Conservation (phyloP, 768 basidiomycete genomes). For the Heimioporus sp. region DNA sequence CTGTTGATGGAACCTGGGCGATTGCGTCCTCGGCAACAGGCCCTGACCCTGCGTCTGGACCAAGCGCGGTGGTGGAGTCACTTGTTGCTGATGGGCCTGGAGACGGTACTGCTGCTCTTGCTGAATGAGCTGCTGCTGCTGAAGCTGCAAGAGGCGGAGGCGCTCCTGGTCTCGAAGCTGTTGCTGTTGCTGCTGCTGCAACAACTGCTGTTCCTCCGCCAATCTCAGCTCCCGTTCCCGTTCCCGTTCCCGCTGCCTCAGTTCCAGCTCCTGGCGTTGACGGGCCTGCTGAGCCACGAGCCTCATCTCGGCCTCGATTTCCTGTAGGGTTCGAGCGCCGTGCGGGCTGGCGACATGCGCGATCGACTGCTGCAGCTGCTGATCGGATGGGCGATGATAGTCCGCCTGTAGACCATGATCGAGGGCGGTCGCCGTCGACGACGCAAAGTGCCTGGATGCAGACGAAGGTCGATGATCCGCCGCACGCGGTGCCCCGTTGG, state of each 20-base stretch:
- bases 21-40: conserved; percentile 58
- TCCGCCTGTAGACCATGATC: conserved; percentile 28
- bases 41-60: conserved; percentile 33
- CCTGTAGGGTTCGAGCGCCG: conserved; percentile 65
- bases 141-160: conserved; percentile 41
- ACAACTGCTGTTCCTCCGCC: conserved; percentile 34
- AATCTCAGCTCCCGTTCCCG: conserved; percentile 41
- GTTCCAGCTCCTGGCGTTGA: conserved; percentile 39
- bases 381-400: conserved; percentile 37
- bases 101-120: conserved; percentile 37
- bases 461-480: conserved; percentile 30
- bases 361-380: conserved; percentile 33
- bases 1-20: conserved; percentile 76
- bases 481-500: conserved; percentile 48
- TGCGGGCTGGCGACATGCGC: conserved; percentile 34
- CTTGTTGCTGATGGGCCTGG: conserved; percentile 36
- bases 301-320: conserved; percentile 86
- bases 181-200: conserved; percentile 39
- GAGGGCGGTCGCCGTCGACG: conserved; percentile 25
- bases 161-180: conserved; percentile 44
- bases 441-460: conserved; percentile 20
- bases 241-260: conserved; percentile 48
- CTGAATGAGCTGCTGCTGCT: conserved; percentile 38
- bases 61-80: conserved; percentile 72
- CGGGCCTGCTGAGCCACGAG: conserved; percentile 50